phyloP scores from a whole-genome alignment of 495 filamentous ascomycete species.

The Haplographium delicatum region DNA sequence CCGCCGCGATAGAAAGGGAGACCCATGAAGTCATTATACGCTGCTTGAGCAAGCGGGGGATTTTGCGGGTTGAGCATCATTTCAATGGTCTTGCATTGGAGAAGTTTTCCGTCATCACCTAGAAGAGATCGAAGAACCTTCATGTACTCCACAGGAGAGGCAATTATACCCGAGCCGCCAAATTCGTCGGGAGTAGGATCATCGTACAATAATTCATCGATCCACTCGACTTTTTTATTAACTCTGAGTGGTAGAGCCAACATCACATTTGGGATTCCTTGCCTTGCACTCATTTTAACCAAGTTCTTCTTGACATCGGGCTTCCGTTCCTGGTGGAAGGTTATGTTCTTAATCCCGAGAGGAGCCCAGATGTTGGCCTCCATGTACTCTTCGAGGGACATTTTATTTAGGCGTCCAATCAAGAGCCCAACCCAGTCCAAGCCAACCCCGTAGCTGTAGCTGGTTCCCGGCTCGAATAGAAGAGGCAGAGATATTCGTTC shows the following conservation, averaged over 20 bases:
- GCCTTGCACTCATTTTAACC: constrained; percentile 30
- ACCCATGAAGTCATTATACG: constrained; percentile 2
- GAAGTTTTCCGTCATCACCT: constrained; percentile 37
- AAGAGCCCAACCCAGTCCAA: constrained; percentile 48
- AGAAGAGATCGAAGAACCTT: constrained; percentile 41
- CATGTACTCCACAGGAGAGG: constrained; percentile 32
- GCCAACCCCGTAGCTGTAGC: constrained; percentile 43
- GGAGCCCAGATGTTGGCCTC: constrained; percentile 51
- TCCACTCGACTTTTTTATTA: constrained; percentile 23
- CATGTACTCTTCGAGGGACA: constrained; percentile 53
- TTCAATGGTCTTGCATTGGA: constrained; percentile 35
- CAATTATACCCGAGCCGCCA: constrained; percentile 42
- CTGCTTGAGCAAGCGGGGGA: neutral
- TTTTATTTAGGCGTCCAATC: constrained; percentile 44
- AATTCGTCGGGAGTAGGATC: constrained; percentile 10
- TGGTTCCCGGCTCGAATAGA: constrained; percentile 40
- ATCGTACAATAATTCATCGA: constrained; percentile 27
- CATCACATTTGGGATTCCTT: constrained; percentile 5
- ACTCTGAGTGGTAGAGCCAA: constrained; percentile 19
- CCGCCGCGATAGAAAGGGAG: constrained; percentile 5
- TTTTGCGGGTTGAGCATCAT: constrained; percentile 40
- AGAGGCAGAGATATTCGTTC: constrained; percentile 32
- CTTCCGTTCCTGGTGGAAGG: constrained; percentile 42
- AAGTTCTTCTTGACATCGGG: constrained; percentile 31
- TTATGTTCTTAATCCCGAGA: constrained; percentile 44